phyloP scores from a whole-genome alignment of 2,329 filamentous ascomycete species.

The Claviceps pusilla region DNA sequence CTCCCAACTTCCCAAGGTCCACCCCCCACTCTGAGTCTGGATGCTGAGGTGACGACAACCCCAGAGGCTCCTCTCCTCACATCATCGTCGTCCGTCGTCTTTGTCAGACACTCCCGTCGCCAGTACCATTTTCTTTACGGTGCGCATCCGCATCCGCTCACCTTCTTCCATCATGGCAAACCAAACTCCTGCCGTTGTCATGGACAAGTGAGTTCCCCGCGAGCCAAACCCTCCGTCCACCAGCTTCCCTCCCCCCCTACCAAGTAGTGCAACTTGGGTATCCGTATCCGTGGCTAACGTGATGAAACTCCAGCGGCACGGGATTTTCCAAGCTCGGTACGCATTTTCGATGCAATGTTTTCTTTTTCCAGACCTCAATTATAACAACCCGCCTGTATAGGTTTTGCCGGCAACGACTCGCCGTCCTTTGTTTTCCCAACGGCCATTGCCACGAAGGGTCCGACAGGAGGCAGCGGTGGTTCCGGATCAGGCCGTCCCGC shows the following conservation, averaged over 20 bases:
- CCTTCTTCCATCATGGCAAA: slow-evolving; percentile 55
- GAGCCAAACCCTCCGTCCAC: slow-evolving; percentile 12
- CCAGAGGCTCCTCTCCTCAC: slow-evolving; percentile 1
- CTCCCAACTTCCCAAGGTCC: slow-evolving; percentile 2
- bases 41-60: slow-evolving; percentile 7
- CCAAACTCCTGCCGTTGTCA: slow-evolving; percentile 99
- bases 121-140: slow-evolving; percentile 1
- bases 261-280: slow-evolving; percentile 10
- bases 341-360: slow-evolving; percentile 12
- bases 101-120: background rate
- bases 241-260: slow-evolving; percentile 8
- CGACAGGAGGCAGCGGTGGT: slow-evolving; percentile 52
- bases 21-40: slow-evolving; percentile 4
- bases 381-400: slow-evolving; percentile 31
- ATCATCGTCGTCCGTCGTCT: slow-evolving; percentile 2
- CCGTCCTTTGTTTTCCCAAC: slow-evolving; percentile 99
- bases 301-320: slow-evolving; percentile 61
- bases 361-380: slow-evolving; percentile 7
- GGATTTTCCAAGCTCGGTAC: slow-evolving; percentile 97
- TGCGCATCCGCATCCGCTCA: slow-evolving; percentile 12
- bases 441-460: slow-evolving; percentile 88
- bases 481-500: slow-evolving; percentile 78
- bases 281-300: slow-evolving; percentile 16
- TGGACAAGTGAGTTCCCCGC: slow-evolving; percentile 89
- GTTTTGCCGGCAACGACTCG: slow-evolving; percentile 97